phyloP scores from a whole-genome alignment of 2,329 filamentous ascomycete species.

The Xylariaceae sp. region DNA sequence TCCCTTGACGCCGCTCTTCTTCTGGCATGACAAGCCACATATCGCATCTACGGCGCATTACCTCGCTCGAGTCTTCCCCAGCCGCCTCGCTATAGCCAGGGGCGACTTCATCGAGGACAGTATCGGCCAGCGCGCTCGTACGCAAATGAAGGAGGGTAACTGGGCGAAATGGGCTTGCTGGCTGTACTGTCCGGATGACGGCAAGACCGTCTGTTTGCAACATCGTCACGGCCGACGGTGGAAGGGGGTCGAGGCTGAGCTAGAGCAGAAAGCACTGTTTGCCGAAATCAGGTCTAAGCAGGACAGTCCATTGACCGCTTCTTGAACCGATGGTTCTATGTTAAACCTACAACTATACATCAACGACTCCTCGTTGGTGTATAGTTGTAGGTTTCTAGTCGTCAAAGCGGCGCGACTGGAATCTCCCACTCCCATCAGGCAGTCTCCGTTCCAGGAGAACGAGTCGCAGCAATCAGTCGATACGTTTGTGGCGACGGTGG shows the following conservation, averaged over 20 bases:
- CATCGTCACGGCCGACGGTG: conserved; percentile 49
- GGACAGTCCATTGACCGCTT: background rate
- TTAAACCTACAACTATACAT: no score
- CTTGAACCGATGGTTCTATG: background rate
- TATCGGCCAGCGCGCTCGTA: conserved; percentile 48
- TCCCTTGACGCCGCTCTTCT: conserved; percentile 50
- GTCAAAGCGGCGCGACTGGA: no score
- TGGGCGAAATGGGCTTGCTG: conserved; percentile 51
- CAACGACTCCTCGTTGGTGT: no score
- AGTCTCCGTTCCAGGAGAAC: no score
- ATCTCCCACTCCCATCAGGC: no score
- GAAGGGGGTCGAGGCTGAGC: conserved; percentile 37
- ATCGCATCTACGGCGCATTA: conserved; percentile 46
- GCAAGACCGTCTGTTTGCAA: conserved; percentile 40
- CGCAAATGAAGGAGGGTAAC: conserved; percentile 49
- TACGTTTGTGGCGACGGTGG: no score
- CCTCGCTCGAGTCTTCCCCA: conserved; percentile 44
- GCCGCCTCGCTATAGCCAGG: conserved; percentile 43
- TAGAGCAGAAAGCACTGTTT: conserved; percentile 21
- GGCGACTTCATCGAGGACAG: conserved; percentile 54
- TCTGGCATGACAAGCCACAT: conserved; percentile 56
- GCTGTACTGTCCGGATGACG: conserved; percentile 48
- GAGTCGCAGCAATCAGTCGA: no score
- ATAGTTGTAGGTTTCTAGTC: no score
- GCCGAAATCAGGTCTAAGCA: conserved; percentile 24